These are phyloP conservation scores for Chytriomyces confervae DNA, from an alignment of 192 early-diverging fungal species.

Conservation along the genomic window DNA sequence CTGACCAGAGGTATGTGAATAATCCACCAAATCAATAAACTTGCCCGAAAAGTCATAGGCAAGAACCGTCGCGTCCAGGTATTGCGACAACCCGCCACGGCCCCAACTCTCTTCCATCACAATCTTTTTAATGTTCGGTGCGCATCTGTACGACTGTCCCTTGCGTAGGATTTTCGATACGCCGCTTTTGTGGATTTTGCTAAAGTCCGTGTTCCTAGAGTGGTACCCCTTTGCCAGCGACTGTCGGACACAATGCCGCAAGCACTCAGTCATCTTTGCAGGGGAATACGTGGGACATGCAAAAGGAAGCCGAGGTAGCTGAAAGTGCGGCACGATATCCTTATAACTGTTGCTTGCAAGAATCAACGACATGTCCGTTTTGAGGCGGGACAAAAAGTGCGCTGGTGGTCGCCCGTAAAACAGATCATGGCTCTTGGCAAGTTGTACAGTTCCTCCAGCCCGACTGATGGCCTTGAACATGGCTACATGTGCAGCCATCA, in stretches of 20 bases:
- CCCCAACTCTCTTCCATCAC: constrained; percentile 48
- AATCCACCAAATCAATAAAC: constrained; percentile 17
- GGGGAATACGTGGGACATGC: constrained; percentile 4
- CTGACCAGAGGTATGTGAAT: not conserved
- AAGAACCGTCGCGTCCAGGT: constrained; percentile 38
- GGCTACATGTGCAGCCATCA: constrained; percentile 22
- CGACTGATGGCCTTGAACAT: constrained; percentile 26
- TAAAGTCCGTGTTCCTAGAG: constrained; percentile 38
- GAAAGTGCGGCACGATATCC: constrained; percentile 25
- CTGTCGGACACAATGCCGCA: constrained; percentile 24
- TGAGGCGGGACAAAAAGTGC: constrained; percentile 28
- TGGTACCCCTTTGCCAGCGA: constrained; percentile 45
- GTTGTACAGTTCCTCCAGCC: not conserved
- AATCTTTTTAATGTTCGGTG: constrained; percentile 34
- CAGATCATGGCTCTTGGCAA: constrained; percentile 28
- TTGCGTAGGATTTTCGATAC: constrained; percentile 44
- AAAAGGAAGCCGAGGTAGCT: constrained; percentile 26
- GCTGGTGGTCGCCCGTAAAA: constrained; percentile 39
- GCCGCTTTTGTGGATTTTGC: constrained; percentile 36
- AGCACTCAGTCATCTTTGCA: constrained; percentile 23
- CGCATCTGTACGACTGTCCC: constrained; percentile 40
- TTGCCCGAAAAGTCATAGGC: constrained; percentile 36
- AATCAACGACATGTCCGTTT: constrained; percentile 5
- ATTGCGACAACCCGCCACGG: constrained; percentile 9
- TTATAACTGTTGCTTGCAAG: not conserved